These are phyloP conservation scores for Amanita pallidorosea DNA, from an alignment of 768 basidiomycete genomes.

Conservation along the genomic window DNA sequence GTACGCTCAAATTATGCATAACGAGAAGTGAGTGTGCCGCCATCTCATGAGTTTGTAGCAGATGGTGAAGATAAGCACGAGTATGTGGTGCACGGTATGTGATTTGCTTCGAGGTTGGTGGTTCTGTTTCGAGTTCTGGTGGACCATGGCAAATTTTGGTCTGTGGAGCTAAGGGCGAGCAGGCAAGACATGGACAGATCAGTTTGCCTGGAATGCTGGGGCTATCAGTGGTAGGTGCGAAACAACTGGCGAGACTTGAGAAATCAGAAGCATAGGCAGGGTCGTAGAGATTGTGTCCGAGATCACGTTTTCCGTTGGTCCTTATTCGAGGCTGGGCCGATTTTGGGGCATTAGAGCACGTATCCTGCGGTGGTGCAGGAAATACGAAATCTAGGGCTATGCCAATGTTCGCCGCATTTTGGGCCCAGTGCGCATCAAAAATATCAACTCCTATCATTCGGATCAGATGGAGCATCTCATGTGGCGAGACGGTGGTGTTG, in stretches of 20 bases:
- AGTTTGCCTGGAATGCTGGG: constrained; percentile 7
- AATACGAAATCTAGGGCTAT: constrained; percentile 75
- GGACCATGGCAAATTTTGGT: constrained; percentile 34
- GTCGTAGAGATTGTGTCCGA: constrained; percentile 72
- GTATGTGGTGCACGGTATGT: constrained; percentile 24
- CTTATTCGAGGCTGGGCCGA: not conserved
- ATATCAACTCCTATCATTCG: constrained; percentile 60
- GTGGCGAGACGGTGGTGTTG: constrained; percentile 49
- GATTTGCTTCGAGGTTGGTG: not conserved
- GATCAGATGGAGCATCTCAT: constrained; percentile 64
- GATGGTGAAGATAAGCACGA: constrained; percentile 72
- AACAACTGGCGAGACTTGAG: constrained; percentile 31
- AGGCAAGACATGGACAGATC: constrained; percentile 44
- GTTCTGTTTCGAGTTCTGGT: constrained; percentile 19
- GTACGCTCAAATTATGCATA: constrained; percentile 64
- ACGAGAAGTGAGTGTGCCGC: constrained; percentile 65
- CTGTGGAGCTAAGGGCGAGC: constrained; percentile 32
- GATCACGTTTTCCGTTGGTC: constrained; percentile 20
- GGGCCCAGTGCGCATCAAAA: constrained; percentile 67
- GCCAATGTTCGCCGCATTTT: constrained; percentile 55
- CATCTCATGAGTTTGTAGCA: constrained; percentile 88
- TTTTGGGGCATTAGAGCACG: not conserved
- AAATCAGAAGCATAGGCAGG: constrained; percentile 51
- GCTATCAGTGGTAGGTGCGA: constrained; percentile 12
- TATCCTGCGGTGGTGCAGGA: constrained; percentile 26